Percentiles rank a stretch among this genome's conserved stretches.
These are phyloP conservation scores for Coemansia asiatica DNA, from an alignment of 192 early-diverging fungal genomes.

Conservation along the genomic window DNA sequence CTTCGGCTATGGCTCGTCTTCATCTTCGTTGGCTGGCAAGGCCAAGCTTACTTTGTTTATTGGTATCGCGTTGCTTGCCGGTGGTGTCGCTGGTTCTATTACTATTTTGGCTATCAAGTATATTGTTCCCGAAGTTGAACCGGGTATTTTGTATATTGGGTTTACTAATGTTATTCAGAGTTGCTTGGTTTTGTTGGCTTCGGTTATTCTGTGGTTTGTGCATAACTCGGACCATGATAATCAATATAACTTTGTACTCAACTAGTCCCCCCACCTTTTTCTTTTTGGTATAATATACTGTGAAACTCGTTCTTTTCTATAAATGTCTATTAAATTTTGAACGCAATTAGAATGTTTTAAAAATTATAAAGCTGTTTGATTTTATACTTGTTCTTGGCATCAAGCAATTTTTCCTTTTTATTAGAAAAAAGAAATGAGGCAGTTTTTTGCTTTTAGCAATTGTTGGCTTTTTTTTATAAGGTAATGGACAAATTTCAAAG, in stretches of 20 bases:
- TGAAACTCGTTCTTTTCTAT: background rate
- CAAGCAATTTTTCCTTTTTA: no score
- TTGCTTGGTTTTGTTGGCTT: conserved; percentile 30
- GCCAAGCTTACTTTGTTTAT: conserved; percentile 58
- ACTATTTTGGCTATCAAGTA: conserved; percentile 57
- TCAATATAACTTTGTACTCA: conserved; percentile 56
- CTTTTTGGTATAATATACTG: background rate
- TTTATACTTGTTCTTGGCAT: no score
- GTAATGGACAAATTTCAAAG: no score
- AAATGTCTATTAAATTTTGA: no score
- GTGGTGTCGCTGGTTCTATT: conserved; percentile 56
- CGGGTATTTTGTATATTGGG: conserved; percentile 43
- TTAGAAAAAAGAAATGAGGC: no score
- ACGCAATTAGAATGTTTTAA: no score
- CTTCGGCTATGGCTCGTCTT: conserved; percentile 40
- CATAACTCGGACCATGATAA: conserved; percentile 56
- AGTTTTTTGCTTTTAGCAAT: no score
- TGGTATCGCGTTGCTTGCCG: conserved; percentile 56
- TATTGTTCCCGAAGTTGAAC: conserved; percentile 49
- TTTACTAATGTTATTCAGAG: conserved; percentile 56
- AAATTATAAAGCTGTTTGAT: no score
- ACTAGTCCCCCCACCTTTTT: conserved; percentile 17
- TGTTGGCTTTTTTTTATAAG: no score
- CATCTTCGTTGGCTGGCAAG: conserved; percentile 46
- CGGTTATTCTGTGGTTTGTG: conserved; percentile 53